Evolutionary conservation across 2,329 filamentous ascomycete genomes (phyloP), one percentile per base, ranked within the genome.

Genomic region (Delphinella strobiligena): DNA sequence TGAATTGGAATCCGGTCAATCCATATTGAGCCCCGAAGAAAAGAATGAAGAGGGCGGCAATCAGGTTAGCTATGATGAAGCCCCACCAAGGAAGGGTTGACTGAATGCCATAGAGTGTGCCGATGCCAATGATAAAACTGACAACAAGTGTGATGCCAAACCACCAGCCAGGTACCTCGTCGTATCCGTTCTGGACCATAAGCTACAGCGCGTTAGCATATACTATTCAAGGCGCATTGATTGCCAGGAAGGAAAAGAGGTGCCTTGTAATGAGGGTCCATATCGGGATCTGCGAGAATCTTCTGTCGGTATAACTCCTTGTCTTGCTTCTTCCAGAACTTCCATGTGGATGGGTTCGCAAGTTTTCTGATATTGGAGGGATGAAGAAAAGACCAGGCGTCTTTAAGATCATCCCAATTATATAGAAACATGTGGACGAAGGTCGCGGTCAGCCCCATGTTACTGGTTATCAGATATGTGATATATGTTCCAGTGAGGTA

Each of bases 401-500:
- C 43, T 32, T 61, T 61, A 22, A 69, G 48, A 19, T 65, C 63
- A 12, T 57, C 44, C 14, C 36, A 51, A 36, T 54, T 49, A 45
- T 46, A 54, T 2, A 53, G 39, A 2, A 61, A 45, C 41, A 70
- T 61, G 41, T 71, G 63, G 2, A 60, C 55, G 14, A 72, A 51
- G 1, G 63, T 61, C 2, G 69, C 67, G 3, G 67, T 69, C 17
- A 68, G 54, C 3, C 60, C 64, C 46, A 68, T 58, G 45, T 71
- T 71, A 3, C 58, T 58, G 2, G 59, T 60, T 22, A 71, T 52
- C 11, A 69, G 51, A 41, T 64, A 60, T 5, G 54, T 50, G 41
- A 41, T 32, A 24, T 53, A 54, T 7, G 48, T 50, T 7, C 44
- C 47, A 7, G 68, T 54, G 18, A 71, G 50, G 36, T 51, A 66